phyloP scores from a whole-genome alignment of 257 asterid genomes.

The Solanum appendiculatum region DNA sequence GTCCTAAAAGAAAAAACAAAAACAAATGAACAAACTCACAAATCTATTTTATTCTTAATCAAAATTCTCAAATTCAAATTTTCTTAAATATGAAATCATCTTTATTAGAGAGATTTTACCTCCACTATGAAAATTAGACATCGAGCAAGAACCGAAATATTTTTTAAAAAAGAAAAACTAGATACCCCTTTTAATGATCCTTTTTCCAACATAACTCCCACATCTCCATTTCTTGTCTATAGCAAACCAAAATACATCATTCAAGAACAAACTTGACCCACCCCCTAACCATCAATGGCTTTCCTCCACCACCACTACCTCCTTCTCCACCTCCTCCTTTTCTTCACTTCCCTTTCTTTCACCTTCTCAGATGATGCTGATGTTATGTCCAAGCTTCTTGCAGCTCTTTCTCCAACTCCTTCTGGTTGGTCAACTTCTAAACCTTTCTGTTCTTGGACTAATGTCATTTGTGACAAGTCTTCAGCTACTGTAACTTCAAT shows the following conservation, averaged over 20 bases:
- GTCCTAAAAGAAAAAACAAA: too few relatives aligned
- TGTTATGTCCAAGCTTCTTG: conserved; percentile 47
- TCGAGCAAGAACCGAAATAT: too few relatives aligned
- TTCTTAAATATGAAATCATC: accelerated
- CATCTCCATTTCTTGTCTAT: too few relatives aligned
- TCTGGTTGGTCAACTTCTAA: conserved; percentile 49
- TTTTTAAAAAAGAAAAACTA: too few relatives aligned
- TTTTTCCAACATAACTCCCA: not conserved
- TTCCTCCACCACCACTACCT: conserved; percentile 8
- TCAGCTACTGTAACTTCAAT: conserved; percentile 36
- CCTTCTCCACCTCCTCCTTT: conserved; percentile 15
- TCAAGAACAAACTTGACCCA: too few relatives aligned
- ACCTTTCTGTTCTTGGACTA: conserved; percentile 53
- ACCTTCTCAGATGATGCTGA: conserved; percentile 63
- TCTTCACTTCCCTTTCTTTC: conserved; percentile 15
- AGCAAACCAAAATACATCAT: too few relatives aligned
- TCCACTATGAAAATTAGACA: too few relatives aligned
- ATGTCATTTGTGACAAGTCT: conserved; percentile 48
- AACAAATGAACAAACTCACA: too few relatives aligned
- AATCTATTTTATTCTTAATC: too few relatives aligned
- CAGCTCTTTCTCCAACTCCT: conserved; percentile 53
- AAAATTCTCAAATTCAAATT: accelerated
- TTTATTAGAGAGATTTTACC: too few relatives aligned
- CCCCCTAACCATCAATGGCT: conserved; percentile 20
- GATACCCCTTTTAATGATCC: too few relatives aligned